These are phyloP conservation scores for Botrytis galanthina DNA, from an alignment of 2,329 filamentous ascomycete genomes.

Conservation along the genomic window DNA sequence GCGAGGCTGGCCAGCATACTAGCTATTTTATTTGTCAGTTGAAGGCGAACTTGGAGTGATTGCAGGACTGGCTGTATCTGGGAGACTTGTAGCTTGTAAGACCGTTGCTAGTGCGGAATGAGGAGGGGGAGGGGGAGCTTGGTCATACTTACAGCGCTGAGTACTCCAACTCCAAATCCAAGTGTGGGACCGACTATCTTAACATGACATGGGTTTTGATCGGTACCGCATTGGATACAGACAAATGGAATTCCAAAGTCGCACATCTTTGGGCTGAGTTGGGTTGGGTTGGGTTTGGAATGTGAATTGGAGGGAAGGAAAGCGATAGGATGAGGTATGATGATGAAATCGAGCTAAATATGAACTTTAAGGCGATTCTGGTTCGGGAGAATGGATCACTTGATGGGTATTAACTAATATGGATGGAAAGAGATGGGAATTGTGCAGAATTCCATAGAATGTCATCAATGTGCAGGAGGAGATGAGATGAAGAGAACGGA, in stretches of 20 bases:
- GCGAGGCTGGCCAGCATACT: conserved; percentile 53
- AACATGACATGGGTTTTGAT: conserved; percentile 57
- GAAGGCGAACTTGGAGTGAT: not conserved
- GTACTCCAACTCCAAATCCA: conserved; percentile 46
- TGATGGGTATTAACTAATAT: not conserved
- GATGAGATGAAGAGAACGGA: not conserved
- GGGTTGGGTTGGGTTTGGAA: not conserved
- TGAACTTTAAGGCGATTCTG: not conserved
- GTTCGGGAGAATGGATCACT: not conserved
- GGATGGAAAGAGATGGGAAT: not conserved
- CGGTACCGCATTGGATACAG: conserved; percentile 47
- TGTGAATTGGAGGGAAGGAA: not conserved
- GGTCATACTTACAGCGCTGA: conserved; percentile 47
- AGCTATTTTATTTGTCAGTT: conserved; percentile 40
- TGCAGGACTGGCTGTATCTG: no score
- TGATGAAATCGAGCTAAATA: not conserved
- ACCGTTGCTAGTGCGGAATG: not conserved
- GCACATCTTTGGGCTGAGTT: conserved; percentile 18
- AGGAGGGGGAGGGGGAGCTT: not conserved
- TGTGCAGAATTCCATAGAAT: not conserved
- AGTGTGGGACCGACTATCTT: conserved; percentile 56
- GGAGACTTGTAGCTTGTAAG: not conserved
- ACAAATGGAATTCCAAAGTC: conserved; percentile 22
- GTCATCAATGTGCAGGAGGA: not conserved
- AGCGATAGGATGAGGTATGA: not conserved